phyloP scores from a whole-genome alignment of 108 stramenopile genomes.

The Nannochloropsis gaditana region DNA sequence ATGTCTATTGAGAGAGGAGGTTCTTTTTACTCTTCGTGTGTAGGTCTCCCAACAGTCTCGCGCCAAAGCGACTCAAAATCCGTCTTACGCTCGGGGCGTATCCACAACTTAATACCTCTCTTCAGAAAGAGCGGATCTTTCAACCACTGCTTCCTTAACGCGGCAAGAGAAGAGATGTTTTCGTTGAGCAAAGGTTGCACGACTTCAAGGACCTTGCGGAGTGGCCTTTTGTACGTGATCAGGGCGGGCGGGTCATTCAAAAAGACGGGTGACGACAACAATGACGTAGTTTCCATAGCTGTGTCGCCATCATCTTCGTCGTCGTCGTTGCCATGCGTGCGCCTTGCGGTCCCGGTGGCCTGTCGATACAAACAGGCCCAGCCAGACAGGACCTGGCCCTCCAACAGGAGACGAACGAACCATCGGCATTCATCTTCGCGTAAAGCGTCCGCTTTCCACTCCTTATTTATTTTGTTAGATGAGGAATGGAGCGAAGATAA shows the following conservation, averaged over 20 bases:
- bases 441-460: not conserved
- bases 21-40: not conserved
- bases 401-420: not conserved
- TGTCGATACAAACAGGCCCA: not conserved
- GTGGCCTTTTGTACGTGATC: not conserved
- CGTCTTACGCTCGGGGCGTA: not conserved
- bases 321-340: not conserved
- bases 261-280: not conserved
- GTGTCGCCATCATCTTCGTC: not conserved
- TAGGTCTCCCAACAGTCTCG: not conserved
- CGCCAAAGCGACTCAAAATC: not conserved
- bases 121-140: not conserved
- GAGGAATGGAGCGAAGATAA: not conserved
- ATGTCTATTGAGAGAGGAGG: too few relatives aligned
- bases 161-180: not conserved
- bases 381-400: not conserved
- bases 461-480: not conserved
- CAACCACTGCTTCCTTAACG: not conserved
- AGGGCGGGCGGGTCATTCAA: not conserved
- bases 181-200: not conserved
- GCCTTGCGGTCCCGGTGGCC: not conserved
- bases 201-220: slow-evolving; percentile 6
- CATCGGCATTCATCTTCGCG: not conserved
- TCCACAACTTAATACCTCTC: not conserved
- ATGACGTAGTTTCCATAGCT: not conserved